Percentiles rank a stretch among this genome's conserved stretches.
Evolutionary conservation across 352 stramenopile genomes (phyloP).

Genomic region (Globisporangium nagaii): DNA sequence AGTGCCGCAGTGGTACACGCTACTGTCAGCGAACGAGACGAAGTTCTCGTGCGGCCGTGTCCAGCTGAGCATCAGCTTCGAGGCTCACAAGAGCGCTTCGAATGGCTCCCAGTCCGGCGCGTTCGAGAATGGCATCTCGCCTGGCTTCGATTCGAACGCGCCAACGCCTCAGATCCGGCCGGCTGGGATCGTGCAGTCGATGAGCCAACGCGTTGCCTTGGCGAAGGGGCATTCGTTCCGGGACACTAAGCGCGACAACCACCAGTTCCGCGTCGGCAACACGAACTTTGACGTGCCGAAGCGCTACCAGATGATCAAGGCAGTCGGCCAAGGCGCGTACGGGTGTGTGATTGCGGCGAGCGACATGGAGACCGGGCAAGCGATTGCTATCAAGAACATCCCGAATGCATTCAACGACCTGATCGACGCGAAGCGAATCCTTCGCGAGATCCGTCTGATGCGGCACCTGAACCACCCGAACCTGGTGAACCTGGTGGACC

Average conservation of each 20-base stretch:
- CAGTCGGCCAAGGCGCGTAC: slow-evolving; percentile 88
- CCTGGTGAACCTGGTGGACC: slow-evolving; percentile 75
- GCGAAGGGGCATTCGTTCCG: slow-evolving; percentile 77
- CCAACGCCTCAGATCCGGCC: slow-evolving; percentile 49
- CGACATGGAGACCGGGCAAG: slow-evolving; percentile 79
- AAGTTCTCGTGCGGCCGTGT: slow-evolving; percentile 83
- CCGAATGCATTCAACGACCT: slow-evolving; percentile 90
- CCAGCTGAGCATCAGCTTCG: slow-evolving; percentile 84
- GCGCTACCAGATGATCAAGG: slow-evolving; percentile 88
- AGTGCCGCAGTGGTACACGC: slow-evolving; percentile 83
- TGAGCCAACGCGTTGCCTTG: slow-evolving; percentile 54
- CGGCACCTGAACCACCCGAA: slow-evolving; percentile 83
- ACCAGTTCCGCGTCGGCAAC: slow-evolving; percentile 84
- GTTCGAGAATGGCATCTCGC: slow-evolving; percentile 19
- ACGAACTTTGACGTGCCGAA: slow-evolving; percentile 83
- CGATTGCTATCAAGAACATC: slow-evolving; percentile 96
- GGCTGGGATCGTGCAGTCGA: slow-evolving; percentile 30
- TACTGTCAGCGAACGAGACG: slow-evolving; percentile 77
- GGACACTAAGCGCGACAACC: slow-evolving; percentile 80
- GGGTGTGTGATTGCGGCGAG: slow-evolving; percentile 88
- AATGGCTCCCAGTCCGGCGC: background rate
- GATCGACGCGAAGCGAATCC: slow-evolving; percentile 83
- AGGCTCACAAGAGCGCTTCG: slow-evolving; percentile 24
- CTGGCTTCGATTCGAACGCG: slow-evolving; percentile 41
- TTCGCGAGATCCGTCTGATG: slow-evolving; percentile 87